A percentile compares a stretch with the other conserved stretches of the same genome.
Conservation (phyloP, 2,329 filamentous ascomycete species). For the Beauveria scarabaeidicola region DNA sequence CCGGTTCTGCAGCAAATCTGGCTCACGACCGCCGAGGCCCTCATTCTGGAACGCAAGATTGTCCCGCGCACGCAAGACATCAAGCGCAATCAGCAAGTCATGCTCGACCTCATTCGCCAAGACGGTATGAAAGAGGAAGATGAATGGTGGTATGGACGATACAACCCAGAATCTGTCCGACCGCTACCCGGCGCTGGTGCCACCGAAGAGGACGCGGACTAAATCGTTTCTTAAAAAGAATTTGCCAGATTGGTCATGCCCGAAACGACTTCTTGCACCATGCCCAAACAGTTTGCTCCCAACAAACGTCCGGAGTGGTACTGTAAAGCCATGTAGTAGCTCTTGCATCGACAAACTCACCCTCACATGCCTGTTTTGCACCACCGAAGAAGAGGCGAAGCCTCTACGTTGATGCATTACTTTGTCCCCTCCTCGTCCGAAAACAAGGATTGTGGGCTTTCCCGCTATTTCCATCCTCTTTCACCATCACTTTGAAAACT, state of each 20-base stretch:
- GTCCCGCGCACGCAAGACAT: conserved; percentile 52
- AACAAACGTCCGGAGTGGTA: conserved; percentile 3
- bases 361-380: neutral
- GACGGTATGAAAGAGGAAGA: conserved; percentile 51
- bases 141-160: conserved; percentile 53
- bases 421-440: neutral
- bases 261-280: neutral
- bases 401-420: neutral
- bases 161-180: conserved; percentile 44
- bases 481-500: neutral
- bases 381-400: neutral
- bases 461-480: neutral
- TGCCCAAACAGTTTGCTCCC: neutral
- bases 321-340: neutral
- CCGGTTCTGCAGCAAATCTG: conserved; percentile 53
- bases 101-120: conserved; percentile 56
- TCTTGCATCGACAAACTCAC: neutral
- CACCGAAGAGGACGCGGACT: conserved; percentile 44
- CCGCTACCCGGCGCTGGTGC: conserved; percentile 41
- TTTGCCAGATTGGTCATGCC: neutral
- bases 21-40: conserved; percentile 53
- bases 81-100: conserved; percentile 53
- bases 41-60: conserved; percentile 51
- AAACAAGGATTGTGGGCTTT: neutral
- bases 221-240: conserved; percentile 5